These are phyloP conservation scores for Musa balbisiana DNA, from an alignment of 202 grass and related monocot species.

Conservation along the genomic window DNA sequence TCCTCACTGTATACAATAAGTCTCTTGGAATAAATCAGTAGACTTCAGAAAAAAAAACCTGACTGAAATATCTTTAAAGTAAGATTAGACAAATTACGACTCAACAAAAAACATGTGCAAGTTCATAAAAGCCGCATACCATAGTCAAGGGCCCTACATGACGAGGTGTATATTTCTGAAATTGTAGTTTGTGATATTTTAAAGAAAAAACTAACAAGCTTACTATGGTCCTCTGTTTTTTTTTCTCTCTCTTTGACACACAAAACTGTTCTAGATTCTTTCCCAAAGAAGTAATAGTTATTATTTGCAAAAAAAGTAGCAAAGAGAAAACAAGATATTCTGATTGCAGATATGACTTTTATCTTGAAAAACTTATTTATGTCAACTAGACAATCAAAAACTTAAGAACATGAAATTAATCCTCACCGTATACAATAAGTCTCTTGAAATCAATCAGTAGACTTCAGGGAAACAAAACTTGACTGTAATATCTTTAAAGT, in stretches of 20 bases:
- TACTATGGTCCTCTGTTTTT: background rate
- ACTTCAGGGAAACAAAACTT: too few species aligned
- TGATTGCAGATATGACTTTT: background rate
- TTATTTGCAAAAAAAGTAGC: background rate
- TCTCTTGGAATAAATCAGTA: too few species aligned
- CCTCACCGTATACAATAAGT: too few species aligned
- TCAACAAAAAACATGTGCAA: background rate
- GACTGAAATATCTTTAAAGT: background rate
- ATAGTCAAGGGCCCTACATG: slow-evolving; percentile 37
- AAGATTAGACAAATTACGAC: background rate
- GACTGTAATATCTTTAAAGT: background rate
- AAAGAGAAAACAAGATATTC: background rate
- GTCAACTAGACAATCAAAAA: too few species aligned
- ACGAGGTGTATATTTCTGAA: background rate
- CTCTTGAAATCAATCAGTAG: too few species aligned
- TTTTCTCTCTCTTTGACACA: background rate
- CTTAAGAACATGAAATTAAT: too few species aligned
- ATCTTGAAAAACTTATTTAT: background rate
- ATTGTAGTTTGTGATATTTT: background rate
- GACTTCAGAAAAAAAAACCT: too few species aligned
- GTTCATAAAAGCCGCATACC: slow-evolving; percentile 38
- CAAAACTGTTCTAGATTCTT: background rate
- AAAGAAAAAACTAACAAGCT: background rate
- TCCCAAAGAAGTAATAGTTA: background rate
- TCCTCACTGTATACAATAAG: too few species aligned